Percentiles rank a stretch among this genome's conserved stretches.
Evolutionary conservation across 345 rosid species (phyloP).

Genomic region (Brassica carinata): DNA sequence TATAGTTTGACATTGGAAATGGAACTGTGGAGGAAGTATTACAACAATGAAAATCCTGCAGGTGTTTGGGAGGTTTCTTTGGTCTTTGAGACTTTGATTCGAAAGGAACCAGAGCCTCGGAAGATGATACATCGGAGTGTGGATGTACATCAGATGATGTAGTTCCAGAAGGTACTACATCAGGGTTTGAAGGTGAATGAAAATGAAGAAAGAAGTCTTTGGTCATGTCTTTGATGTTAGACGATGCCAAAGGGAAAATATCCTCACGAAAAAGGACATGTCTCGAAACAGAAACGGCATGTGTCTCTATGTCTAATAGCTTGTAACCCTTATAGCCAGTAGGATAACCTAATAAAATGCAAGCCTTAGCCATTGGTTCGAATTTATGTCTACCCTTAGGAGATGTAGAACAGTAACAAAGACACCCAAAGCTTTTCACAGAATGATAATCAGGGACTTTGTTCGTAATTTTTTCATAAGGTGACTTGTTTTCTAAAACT

Average conservation of each 20-base stretch:
- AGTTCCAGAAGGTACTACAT: background rate
- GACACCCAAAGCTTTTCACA: background rate
- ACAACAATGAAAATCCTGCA: background rate
- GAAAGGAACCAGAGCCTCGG: background rate
- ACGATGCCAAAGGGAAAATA: background rate
- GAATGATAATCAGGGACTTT: background rate
- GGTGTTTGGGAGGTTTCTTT: background rate
- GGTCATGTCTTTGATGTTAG: background rate
- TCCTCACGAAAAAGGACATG: background rate
- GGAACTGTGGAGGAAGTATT: background rate
- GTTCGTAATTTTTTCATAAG: background rate
- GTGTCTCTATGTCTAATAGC: background rate
- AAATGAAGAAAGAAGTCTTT: background rate
- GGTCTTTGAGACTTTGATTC: background rate
- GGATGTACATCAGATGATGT: background rate
- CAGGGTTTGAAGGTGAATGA: background rate
- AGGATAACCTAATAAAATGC: background rate
- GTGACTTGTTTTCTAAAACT: background rate
- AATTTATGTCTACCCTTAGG: background rate
- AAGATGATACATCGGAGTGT: background rate
- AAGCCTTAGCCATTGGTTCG: background rate
- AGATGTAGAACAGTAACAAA: background rate
- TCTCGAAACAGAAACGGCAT: background rate
- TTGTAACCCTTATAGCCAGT: background rate
- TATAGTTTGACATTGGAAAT: background rate